Conservation (phyloP, 257 asterid species). For the Solanum bulbocastanum region DNA sequence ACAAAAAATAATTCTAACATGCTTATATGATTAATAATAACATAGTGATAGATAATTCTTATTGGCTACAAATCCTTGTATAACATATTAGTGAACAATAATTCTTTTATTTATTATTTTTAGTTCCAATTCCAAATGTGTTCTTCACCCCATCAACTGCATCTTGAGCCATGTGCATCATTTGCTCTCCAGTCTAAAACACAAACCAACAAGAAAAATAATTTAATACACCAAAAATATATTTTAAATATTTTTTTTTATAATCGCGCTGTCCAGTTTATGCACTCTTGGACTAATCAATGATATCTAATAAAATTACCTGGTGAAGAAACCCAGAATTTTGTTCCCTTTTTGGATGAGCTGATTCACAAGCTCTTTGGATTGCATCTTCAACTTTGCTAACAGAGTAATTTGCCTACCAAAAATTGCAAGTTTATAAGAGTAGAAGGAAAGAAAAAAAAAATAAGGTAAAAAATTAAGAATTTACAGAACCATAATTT, state of each 20-base stretch:
- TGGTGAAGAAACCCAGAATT: constrained; percentile 27
- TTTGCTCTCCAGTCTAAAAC: constrained; percentile 40
- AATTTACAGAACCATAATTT: background rate
- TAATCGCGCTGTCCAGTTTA: too few relatives aligned
- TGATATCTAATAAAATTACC: background rate
- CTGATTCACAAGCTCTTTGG: constrained; percentile 24
- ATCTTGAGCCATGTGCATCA: constrained; percentile 55
- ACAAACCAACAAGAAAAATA: background rate
- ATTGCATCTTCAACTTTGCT: constrained; percentile 35
- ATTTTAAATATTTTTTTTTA: too few relatives aligned
- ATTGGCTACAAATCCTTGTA: background rate
- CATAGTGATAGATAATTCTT: background rate
- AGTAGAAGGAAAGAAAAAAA: background rate
- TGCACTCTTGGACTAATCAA: background rate
- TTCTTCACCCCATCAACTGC: constrained; percentile 65
- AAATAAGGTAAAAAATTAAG: background rate
- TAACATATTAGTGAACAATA: background rate
- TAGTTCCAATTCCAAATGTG: constrained; percentile 55
- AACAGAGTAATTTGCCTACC: constrained; percentile 33
- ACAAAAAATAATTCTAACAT: background rate
- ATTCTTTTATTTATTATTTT: constrained; percentile 32
- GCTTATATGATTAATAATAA: background rate
- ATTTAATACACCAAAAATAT: background rate
- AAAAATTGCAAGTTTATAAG: background rate
- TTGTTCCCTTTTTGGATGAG: constrained; percentile 35